Percentiles rank a stretch among this genome's conserved stretches.
Conservation (phyloP, 345 rosid species). For the Xanthoceras sorbifolium region DNA sequence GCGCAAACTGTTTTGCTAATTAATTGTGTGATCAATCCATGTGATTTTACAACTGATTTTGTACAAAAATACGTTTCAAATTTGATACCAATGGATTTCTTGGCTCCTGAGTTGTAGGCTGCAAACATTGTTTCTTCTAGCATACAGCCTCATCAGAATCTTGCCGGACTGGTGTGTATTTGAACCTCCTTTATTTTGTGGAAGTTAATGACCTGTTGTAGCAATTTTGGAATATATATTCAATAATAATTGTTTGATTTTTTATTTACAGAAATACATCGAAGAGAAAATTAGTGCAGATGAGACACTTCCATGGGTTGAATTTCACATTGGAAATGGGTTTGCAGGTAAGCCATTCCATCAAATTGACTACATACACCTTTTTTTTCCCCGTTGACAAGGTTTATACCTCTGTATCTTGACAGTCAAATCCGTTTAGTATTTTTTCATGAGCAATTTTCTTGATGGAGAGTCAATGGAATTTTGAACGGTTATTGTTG, state of each 20-base stretch:
- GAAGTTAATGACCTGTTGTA: background rate
- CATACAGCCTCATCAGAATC: constrained; percentile 82
- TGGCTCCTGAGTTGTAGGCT: constrained; percentile 42
- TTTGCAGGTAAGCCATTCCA: constrained; percentile 54
- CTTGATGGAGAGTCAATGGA: background rate
- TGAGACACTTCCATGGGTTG: constrained; percentile 54
- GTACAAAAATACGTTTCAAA: background rate
- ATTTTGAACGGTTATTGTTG: too few relatives aligned
- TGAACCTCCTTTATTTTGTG: background rate
- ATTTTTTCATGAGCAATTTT: background rate
- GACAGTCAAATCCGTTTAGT: background rate
- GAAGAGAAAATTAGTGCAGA: constrained; percentile 49
- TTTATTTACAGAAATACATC: constrained; percentile 46
- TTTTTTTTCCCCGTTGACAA: too few relatives aligned
- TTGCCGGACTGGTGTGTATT: constrained; percentile 52
- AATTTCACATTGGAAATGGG: constrained; percentile 60
- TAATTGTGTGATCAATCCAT: too few relatives aligned
- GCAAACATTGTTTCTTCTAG: constrained; percentile 71
- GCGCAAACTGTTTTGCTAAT: too few relatives aligned
- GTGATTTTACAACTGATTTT: too few relatives aligned
- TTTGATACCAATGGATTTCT: background rate
- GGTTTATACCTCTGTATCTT: too few relatives aligned
- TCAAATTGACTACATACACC: background rate
- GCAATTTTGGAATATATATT: background rate
- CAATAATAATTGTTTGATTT: background rate